Evolutionary conservation across 331 rosid genomes (phyloP), one percentile per base, ranked within the genome.

Genomic region (Dryas integrifolia): DNA sequence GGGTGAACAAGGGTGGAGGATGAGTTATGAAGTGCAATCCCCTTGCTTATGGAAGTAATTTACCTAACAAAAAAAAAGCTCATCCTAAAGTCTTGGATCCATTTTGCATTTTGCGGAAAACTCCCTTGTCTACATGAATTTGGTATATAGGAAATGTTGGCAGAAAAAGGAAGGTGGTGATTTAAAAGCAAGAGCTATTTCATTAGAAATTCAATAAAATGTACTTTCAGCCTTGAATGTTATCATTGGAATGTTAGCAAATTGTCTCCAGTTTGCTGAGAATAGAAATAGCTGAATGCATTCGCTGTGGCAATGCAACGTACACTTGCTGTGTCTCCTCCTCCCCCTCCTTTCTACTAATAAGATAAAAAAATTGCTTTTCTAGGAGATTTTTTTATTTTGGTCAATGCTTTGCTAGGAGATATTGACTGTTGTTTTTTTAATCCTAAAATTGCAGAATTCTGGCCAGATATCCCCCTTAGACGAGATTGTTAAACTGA

Each of bases 381-480:
- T 39, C 58, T 69, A 62, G 30, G 63, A 75, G 73, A 13, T 58
- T 2, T 53, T 58, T 21, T 21, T 21, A n/a, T 21, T 21, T 21
- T 21, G 24, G 24, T 21, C 24, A 21, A 21, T 0, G 24, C 24
- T 70, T 39, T 38, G 52, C 58, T 69, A 62, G 45, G 63, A 75
- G 73, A 13, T 50, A 6, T 53, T 58, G 41, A 61, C 6, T 2
- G 58, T 53, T 7, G 9, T 15, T 24, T 6, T 30, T 47, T 48
- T 24, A 7, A 14, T 21, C 4, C 46, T 5, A 58, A 75, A 69
- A 71, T 70, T 81, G 49, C 85, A 95, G 99, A 95, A 92, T 78
- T 95, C 99, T 83, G 98, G 99, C 65, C 96, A 90, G 85, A 88
- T 95, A 72, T 96, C 97, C 79, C 98, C 97, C 53, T 78, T 95